Base-by-base conservation (phyloP, 257 asterid genomes). In the Przewalskia tangutica region DNA sequence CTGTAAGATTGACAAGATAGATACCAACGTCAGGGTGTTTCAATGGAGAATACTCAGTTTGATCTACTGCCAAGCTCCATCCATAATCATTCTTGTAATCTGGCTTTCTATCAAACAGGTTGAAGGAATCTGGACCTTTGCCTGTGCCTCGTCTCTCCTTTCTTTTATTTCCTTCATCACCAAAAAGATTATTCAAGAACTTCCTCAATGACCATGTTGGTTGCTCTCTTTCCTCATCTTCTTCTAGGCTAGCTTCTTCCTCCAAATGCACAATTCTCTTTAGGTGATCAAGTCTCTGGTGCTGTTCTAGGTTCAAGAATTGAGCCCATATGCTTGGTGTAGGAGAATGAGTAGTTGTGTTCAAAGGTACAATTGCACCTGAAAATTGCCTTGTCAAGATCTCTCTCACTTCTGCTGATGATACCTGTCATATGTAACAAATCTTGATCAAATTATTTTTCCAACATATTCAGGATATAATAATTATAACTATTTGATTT, bases 81-180 rank as follows among this genome's bases (percentile, higher is more conserved):
- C 99, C 99, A 4, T 92, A 94, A 8, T 94, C 77, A 65, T 94
- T 94, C 84, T 83, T 48, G 87, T 90, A 94, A 76, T 90, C 97
- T 23, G 97, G 88, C 46, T 87, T 86, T 6, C 87, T 60, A 5
- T 89, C 88, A 13, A 86, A 93, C 55, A 95, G 63, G 84, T 95
- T 95, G 81, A 86, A 92, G 6, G 99, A 60, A 3, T 91, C 93
- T 0, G 94, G 93, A 2, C 90, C 95, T 75, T 84, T 88, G 0
- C 89, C 83, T 1, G 77, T 83, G 5, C 67, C 44, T 27, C 32
- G 32, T 27, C 32, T 27, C 42, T 7, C 83, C 0, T 48, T 71
- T 32, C 40, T 85, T 71, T 34, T 67, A 23, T 84, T 73, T 5
- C 65, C 73, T 48, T 46, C 83, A 14, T 90, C 89, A 7, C 92